Base-by-base conservation (phyloP, 2,329 filamentous ascomycete genomes). In the Bimuria novae-zelandiae region DNA sequence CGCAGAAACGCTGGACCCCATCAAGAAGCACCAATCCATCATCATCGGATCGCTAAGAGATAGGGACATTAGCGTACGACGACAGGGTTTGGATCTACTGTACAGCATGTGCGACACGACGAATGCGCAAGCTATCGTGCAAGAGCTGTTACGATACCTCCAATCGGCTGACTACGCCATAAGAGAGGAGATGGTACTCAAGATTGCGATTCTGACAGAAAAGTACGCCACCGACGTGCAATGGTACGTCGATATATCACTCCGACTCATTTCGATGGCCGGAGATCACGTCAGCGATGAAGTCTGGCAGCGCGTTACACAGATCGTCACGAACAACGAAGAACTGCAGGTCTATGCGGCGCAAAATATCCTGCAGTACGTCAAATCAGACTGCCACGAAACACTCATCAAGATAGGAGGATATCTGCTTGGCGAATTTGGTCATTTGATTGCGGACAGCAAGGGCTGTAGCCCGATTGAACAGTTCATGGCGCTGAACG, bases 81-180 rank as follows among this genome's bases (percentile, higher is more conserved):
- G 94, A 63, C 97, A 99, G 76, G 94, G 93, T 54, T 82, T 99
- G 42, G 95, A 99, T 76, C 79, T 99, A 51, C 83, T 99, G 29
- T 99, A 99, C 83, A 99, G 94, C 84, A 99, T 99, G 94, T 99
- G 95, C 74, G 94, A 99, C 75, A 85, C 89, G 29, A 88, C 88
- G n/a, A 99, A 99, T 74, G 92, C 94, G 7, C 89, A 90, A 60
- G 87, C 90, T 8, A 96, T 99, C 61, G 94, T 99, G 33, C 89
- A 89, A 55, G 94, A 99, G 77, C 85, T 99, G 45, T 78, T 99
- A 48, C 90, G 93, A 62, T 97, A 97, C 74, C 83, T 99, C 7
- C 93, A 97, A 69, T 96, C 91, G 51, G 94, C 94, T 42, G 94
- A 99, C 74, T 99, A 96, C 74, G 93, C 93, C 4, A 97, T 99